phyloP scores from a whole-genome alignment of 116 monocot species.

The Dioscorea cayenensis region DNA sequence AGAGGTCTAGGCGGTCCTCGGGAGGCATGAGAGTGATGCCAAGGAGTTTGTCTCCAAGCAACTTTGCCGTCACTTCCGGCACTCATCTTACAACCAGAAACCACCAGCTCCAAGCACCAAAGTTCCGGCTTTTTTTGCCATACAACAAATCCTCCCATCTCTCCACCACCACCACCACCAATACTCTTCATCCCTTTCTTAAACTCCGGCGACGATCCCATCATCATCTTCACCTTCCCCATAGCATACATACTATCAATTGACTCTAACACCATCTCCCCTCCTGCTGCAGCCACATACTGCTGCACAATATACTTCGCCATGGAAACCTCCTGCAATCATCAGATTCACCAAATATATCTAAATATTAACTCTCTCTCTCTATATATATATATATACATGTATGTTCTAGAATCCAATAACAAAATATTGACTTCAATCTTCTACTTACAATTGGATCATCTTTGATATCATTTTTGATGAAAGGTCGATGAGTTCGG shows the following conservation, averaged over 20 bases:
- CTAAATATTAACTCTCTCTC: not conserved
- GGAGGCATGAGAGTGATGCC: constrained; percentile 70
- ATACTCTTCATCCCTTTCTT: constrained; percentile 13
- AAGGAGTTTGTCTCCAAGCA: constrained; percentile 80
- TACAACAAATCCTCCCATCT: constrained; percentile 83
- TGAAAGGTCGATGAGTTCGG: constrained; percentile 15
- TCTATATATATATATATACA: too few species aligned
- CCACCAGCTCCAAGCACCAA: constrained; percentile 85
- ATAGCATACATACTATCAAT: constrained; percentile 85
- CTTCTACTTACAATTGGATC: constrained; percentile 49
- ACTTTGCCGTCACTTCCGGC: constrained; percentile 86
- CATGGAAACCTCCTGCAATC: constrained; percentile 52
- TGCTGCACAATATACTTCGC: constrained; percentile 91
- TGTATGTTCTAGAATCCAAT: not conserved
- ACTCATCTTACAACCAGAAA: constrained; percentile 80
- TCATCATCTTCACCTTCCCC: constrained; percentile 78
- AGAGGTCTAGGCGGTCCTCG: constrained; percentile 83
- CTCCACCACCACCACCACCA: constrained; percentile 14
- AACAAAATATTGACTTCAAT: not conserved
- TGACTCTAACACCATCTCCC: constrained; percentile 49
- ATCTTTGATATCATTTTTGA: constrained; percentile 23
- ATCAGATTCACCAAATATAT: too few species aligned
- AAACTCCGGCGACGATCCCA: constrained; percentile 34
- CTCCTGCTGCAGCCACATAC: constrained; percentile 80
- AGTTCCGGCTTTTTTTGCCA: constrained; percentile 88